Base-by-base conservation (phyloP, 129 eudicot genomes). In the Smallanthus sonchifolius region DNA sequence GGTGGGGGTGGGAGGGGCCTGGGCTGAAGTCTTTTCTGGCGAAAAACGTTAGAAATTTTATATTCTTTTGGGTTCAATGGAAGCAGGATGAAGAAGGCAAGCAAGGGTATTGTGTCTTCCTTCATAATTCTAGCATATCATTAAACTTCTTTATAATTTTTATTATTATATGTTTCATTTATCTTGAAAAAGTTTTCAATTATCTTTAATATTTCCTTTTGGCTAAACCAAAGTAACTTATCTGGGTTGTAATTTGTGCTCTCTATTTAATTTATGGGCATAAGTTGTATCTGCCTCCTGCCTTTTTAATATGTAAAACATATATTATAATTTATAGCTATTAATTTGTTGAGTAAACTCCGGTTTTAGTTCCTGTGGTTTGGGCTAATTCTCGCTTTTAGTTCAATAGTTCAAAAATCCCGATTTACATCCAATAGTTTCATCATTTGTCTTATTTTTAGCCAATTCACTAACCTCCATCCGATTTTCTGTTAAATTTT, bases 1-100 rank as follows among this genome's bases (percentile, higher is more conserved):
- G n/a, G n/a, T n/a, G n/a, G n/a, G n/a, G n/a, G n/a, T n/a, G n/a
- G n/a, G n/a, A n/a, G n/a, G n/a, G n/a, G n/a, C n/a, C n/a, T n/a
- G 40, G 66, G 66, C 10, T 11, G 63, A 80, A 67, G 70, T n/a
- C n/a, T n/a, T n/a, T n/a, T n/a, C n/a, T n/a, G n/a, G n/a, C 54
- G 4, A 2, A 5, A 49, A n/a, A 15, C 7, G 67, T 65, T 79
- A n/a, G 70, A 70, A 56, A 52, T 74, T 70, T 75, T 73, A 83
- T 78, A 84, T 85, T 88, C 74, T 75, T 77, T 87, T 76, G 84
- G 75, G 76, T 71, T 85, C 73, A 52, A 17, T 32, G 62, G 74
- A 77, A 52, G 77, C 59, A 67, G 65, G 68, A 40, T 59, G 80
- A 60, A 73, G 80, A 67, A 73, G 55, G 75, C 28, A 77, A 66